Percentiles rank a stretch among this genome's conserved stretches.
These are phyloP conservation scores for Xylariales sp. DNA, from an alignment of 2,329 filamentous ascomycete genomes.

Conservation along the genomic window DNA sequence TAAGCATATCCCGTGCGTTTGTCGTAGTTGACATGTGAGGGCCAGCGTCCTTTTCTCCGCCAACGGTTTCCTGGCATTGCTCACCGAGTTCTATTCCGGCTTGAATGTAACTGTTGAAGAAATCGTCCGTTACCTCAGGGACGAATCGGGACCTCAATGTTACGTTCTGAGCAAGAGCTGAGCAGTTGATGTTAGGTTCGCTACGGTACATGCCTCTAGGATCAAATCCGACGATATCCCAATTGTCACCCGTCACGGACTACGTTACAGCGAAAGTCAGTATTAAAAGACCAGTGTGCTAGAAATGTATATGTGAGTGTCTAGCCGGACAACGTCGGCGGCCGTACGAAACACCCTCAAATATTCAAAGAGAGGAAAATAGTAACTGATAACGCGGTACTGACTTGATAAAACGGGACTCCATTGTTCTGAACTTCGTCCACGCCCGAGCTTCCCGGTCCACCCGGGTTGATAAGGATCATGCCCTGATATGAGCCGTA, in stretches of 20 bases:
- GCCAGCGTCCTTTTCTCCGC: constrained; percentile 23
- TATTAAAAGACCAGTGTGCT: not conserved
- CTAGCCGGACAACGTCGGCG: too few species aligned
- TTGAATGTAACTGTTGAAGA: constrained; percentile 26
- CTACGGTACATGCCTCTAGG: constrained; percentile 28
- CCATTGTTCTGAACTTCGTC: constrained; percentile 29
- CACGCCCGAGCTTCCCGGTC: constrained; percentile 22
- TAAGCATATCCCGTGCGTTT: constrained; percentile 29
- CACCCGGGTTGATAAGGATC: constrained; percentile 29
- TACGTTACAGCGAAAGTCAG: constrained; percentile 3
- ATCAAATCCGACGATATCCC: constrained; percentile 30
- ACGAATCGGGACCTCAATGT: constrained; percentile 21
- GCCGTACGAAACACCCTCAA: not conserved
- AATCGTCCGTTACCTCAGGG: constrained; percentile 23
- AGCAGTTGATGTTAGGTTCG: constrained; percentile 31
- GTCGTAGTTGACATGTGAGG: constrained; percentile 30
- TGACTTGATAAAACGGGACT: constrained; percentile 28
- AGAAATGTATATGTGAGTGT: not conserved
- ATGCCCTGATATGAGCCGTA: constrained; percentile 30
- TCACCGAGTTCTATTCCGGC: constrained; percentile 15
- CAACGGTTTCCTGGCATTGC: constrained; percentile 16
- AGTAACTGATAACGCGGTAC: not conserved
- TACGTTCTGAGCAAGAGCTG: not conserved
- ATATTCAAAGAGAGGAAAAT: not conserved
- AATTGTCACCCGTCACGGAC: constrained; percentile 28